Base-by-base conservation (phyloP, 2,329 filamentous ascomycete genomes). In the Penicillium brevicompactum region DNA sequence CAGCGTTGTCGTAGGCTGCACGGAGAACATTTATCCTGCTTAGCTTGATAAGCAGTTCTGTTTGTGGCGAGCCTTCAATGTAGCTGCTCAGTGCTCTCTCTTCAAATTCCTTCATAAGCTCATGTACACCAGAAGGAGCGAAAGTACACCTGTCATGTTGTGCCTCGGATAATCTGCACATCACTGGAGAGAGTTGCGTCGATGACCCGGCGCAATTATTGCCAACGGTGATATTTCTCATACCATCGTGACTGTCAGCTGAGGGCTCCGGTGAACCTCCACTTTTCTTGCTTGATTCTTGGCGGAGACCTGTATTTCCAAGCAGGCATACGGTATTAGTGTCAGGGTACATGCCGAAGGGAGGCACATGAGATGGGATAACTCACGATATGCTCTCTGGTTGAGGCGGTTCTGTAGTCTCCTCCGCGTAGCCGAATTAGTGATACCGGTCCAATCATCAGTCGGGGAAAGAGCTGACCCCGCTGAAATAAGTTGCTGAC, bases 21-120 rank as follows among this genome's bases (percentile, higher is more conserved):
- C 63, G 63, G 31, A 62, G 63, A 2, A 68, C 56, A 31, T 67
- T 67, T 30, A 65, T 53, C 13, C 63, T 58, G 32, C 63, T 58
- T 18, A 67, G 49, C 4, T 49, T 60, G 44, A 68, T 50, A 8
- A 68, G 52, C 32, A 62, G 64, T 48, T 68, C 64, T 18, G 56
- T 37, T 37, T 52, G 30, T 3, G 56, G 56, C 0, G 48, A 52
- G 14, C 53, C 48, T 5, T n/a, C 22, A 1, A 46, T 31, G 37
- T 51, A 55, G 32, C 44, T 27, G 8, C 22, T 18, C 11, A 38
- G n/a, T 3, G 34, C 43, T 24, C 5, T 27, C 14, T 13, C 8
- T 42, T 53, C 43, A 18, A 11, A 43, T 9, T 43, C 40, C 11
- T 22, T 9, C 40, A 43, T 43, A 8, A 43, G 40, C 5, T 9